These are phyloP conservation scores for Poa pratensis DNA, from an alignment of 176 grass and related monocot species.

Conservation along the genomic window DNA sequence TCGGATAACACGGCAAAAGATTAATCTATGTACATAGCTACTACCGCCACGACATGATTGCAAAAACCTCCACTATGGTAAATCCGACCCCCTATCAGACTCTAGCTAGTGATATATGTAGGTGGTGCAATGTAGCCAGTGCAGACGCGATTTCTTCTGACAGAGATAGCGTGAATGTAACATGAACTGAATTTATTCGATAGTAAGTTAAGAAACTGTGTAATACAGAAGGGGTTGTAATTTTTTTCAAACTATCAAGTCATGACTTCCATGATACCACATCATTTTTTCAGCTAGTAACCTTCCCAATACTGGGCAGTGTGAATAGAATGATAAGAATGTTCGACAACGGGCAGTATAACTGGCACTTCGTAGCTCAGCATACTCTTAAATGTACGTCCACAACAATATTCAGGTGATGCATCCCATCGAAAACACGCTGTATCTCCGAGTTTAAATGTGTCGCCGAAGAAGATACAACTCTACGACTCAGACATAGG, in stretches of 20 bases:
- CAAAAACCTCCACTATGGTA: neutral
- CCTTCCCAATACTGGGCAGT: neutral
- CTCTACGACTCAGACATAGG: neutral
- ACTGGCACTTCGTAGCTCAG: neutral
- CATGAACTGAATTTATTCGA: neutral
- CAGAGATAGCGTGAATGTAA: neutral
- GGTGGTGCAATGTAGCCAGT: neutral
- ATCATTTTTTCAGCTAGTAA: conserved; percentile 1
- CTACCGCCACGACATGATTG: neutral
- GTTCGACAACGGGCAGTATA: neutral
- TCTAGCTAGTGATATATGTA: neutral
- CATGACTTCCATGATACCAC: neutral
- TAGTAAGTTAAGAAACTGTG: neutral
- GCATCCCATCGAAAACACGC: neutral
- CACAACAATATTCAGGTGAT: neutral
- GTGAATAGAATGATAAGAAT: neutral
- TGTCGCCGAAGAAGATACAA: neutral
- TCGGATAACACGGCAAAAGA: too few relatives aligned
- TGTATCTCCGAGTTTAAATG: neutral
- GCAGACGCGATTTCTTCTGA: neutral
- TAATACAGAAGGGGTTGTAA: neutral
- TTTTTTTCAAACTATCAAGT: neutral
- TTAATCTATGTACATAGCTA: too few relatives aligned
- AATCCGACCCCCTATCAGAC: neutral
- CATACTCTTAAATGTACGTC: conserved; percentile 5